Conservation (phyloP, 495 filamentous ascomycete genomes). For the Penicillium salamii region DNA sequence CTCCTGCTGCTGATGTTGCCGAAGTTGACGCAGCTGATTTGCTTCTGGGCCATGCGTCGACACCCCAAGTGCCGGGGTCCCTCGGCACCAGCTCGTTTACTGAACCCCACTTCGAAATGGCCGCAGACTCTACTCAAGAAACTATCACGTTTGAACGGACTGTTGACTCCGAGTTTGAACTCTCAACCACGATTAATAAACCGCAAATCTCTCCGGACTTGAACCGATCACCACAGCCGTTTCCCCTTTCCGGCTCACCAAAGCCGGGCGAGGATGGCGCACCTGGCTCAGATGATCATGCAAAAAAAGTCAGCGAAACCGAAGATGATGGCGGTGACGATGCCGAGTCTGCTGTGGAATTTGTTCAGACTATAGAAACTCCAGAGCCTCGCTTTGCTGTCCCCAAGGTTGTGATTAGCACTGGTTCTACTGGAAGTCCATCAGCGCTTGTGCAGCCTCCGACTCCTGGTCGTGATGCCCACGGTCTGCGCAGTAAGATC, state of each 20-base stretch:
- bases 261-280: background rate
- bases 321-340: background rate
- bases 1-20: background rate
- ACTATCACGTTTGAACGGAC: background rate
- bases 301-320: no score
- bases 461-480: constrained; percentile 30
- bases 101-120: constrained; percentile 5
- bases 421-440: background rate
- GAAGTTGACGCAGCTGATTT: background rate
- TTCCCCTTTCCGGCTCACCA: background rate
- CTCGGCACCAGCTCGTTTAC: background rate
- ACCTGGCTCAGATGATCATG: background rate
- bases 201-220: background rate
- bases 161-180: background rate
- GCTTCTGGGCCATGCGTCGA: background rate
- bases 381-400: background rate
- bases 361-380: background rate
- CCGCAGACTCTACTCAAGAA: constrained; percentile 25
- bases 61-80: background rate
- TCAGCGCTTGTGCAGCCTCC: constrained; percentile 12
- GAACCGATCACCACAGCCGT: background rate
- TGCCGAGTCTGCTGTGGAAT: background rate
- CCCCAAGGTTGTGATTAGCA: constrained; percentile 4
- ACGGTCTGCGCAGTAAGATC: constrained; percentile 58
- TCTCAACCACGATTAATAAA: constrained; percentile 11